These are phyloP conservation scores for Thelonectria blattea DNA, from an alignment of 2,329 filamentous ascomycete genomes.

Conservation along the genomic window DNA sequence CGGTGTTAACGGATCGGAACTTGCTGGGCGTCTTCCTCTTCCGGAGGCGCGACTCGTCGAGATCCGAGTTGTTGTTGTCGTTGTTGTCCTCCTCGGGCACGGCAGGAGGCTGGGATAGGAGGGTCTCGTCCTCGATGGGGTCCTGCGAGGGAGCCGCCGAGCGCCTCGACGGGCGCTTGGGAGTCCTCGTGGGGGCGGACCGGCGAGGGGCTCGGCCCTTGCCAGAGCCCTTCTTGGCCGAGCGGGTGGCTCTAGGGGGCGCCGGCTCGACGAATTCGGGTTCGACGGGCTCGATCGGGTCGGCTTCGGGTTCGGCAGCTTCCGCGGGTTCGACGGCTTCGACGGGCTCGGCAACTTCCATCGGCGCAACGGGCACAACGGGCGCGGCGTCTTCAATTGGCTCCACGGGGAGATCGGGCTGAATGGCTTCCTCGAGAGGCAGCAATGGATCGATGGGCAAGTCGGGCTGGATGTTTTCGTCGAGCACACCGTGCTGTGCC, in stretches of 20 bases:
- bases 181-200: conserved; percentile 27
- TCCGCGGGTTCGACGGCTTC: conserved; percentile 19
- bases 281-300: conserved; percentile 6
- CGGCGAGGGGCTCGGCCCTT: conserved; percentile 34
- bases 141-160: conserved; percentile 38
- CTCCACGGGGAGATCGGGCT: conserved; percentile 29
- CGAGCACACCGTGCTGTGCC: conserved; percentile 23
- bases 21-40: conserved; percentile 40
- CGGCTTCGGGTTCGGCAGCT: conserved; percentile 2
- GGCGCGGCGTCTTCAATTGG: conserved; percentile 1
- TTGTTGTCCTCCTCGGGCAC: conserved; percentile 27
- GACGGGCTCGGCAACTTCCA: conserved; percentile 16
- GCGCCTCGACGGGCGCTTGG: conserved; percentile 34
- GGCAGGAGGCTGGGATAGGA: conserved; percentile 16
- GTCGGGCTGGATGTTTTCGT: conserved; percentile 35
- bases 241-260: conserved; percentile 35
- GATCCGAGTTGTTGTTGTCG: conserved; percentile 27
- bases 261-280: conserved; percentile 32
- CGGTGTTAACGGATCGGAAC: conserved; percentile 31
- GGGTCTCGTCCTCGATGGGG: conserved; percentile 37
- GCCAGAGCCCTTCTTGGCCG: conserved; percentile 36
- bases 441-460: conserved; percentile 42
- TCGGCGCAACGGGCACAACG: conserved; percentile 8
- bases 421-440: conserved; percentile 30
- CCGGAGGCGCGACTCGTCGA: conserved; percentile 36